Conservation (phyloP, 1,284 basidiomycete species). For the Agaricales sp. region DNA sequence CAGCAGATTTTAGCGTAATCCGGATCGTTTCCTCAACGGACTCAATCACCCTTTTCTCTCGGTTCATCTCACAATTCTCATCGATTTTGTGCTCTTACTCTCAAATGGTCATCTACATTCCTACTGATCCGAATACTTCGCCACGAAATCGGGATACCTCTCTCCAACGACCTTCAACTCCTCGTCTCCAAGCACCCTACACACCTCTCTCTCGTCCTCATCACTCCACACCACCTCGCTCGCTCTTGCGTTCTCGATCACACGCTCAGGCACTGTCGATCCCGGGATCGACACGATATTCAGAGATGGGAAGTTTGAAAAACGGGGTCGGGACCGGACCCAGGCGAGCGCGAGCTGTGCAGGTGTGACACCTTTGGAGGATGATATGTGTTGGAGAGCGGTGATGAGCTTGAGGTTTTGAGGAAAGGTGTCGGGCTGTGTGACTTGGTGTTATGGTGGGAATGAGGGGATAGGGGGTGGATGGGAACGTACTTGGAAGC, state of each 20-base stretch:
- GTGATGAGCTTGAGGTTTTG: conserved; percentile 48
- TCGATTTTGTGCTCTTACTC: too few relatives aligned
- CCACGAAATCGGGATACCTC: background rate
- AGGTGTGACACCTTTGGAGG: conserved; percentile 33
- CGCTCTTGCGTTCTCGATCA: conserved; percentile 9
- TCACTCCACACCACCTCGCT: background rate
- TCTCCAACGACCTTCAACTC: background rate
- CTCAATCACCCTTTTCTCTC: too few relatives aligned
- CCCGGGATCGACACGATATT: conserved; percentile 28
- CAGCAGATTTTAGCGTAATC: too few relatives aligned
- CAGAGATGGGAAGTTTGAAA: conserved; percentile 20
- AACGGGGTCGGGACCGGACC: conserved; percentile 23
- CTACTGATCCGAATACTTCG: background rate
- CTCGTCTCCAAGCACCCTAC: background rate
- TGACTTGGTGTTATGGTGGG: too few relatives aligned
- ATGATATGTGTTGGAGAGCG: conserved; percentile 30
- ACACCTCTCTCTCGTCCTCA: background rate
- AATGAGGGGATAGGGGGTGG: too few relatives aligned
- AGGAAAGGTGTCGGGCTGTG: too few relatives aligned
- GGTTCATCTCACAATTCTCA: too few relatives aligned
- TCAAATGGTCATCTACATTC: too few relatives aligned
- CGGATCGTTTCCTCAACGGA: too few relatives aligned
- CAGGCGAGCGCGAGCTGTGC: conserved; percentile 53
- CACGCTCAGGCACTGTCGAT: conserved; percentile 17
- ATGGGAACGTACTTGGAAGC: conserved; percentile 15